These are phyloP conservation scores for Hypoxylon subgilvum DNA, from an alignment of 495 filamentous ascomycete species.

Conservation along the genomic window DNA sequence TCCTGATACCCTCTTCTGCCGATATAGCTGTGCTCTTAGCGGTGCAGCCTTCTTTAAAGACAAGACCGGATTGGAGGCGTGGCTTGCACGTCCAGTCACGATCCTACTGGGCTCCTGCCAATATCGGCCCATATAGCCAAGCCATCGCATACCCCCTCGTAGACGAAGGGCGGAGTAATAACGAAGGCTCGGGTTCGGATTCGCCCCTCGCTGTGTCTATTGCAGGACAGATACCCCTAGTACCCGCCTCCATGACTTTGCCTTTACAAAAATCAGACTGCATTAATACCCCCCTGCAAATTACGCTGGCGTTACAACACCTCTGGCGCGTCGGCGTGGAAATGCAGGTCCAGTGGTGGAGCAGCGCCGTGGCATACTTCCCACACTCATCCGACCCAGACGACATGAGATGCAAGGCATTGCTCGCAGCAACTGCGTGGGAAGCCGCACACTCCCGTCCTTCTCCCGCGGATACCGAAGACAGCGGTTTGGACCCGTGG, in stretches of 20 bases:
- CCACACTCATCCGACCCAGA: constrained; percentile 29
- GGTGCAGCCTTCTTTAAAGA: constrained; percentile 27
- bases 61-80: constrained; percentile 44
- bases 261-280: constrained; percentile 28
- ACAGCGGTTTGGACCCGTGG: constrained; percentile 71
- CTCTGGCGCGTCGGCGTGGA: constrained; percentile 81
- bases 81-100: constrained; percentile 90
- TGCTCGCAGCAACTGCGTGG: constrained; percentile 45
- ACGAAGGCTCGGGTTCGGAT: constrained; percentile 1
- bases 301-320: constrained; percentile 78
- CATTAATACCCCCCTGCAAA: constrained; percentile 32
- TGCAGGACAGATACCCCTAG: constrained; percentile 90
- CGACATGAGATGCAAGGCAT: constrained; percentile 22
- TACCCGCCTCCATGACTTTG: constrained; percentile 80
- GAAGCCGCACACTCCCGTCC: constrained; percentile 37
- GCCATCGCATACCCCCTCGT: constrained; percentile 66
- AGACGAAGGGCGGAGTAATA: neutral
- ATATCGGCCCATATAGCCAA: constrained; percentile 97
- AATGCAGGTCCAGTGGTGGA: constrained; percentile 75
- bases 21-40: constrained; percentile 61
- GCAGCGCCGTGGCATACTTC: constrained; percentile 75
- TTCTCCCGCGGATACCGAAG: constrained; percentile 34
- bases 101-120: constrained; percentile 97
- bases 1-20: constrained; percentile 55
- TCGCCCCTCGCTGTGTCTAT: constrained; percentile 51